phyloP scores from a whole-genome alignment of 768 basidiomycete species.

The Lactarius trivialis region DNA sequence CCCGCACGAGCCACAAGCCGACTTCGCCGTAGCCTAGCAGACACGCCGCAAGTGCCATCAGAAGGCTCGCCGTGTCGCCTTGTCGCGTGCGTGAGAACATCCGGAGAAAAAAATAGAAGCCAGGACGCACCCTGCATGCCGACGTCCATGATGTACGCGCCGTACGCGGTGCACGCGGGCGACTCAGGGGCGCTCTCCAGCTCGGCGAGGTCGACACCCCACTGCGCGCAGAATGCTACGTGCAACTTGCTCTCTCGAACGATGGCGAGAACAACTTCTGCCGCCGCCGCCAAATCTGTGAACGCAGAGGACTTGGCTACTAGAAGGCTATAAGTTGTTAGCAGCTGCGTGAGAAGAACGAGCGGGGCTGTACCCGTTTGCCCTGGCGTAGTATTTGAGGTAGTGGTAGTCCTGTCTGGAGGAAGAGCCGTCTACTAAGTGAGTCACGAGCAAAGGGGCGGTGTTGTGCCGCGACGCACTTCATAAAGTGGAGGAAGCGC shows the following conservation, averaged over 20 bases:
- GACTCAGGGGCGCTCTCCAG: slow-evolving; percentile 60
- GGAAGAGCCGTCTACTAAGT: background rate
- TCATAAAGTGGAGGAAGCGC: slow-evolving; percentile 81
- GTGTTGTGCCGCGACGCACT: slow-evolving; percentile 37
- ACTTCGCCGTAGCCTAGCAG: slow-evolving; percentile 91
- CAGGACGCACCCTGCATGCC: slow-evolving; percentile 52
- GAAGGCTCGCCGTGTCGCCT: slow-evolving; percentile 53
- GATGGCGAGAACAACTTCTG: slow-evolving; percentile 56
- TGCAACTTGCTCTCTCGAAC: slow-evolving; percentile 69
- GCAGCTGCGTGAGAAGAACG: background rate
- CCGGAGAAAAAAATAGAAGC: background rate
- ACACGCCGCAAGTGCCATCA: slow-evolving; percentile 83
- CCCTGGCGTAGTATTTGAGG: slow-evolving; percentile 77
- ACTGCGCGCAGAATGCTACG: slow-evolving; percentile 59
- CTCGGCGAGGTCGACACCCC: slow-evolving; percentile 57
- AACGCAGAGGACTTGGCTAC: slow-evolving; percentile 72
- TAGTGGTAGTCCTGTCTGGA: slow-evolving; percentile 76
- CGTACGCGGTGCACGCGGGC: slow-evolving; percentile 74
- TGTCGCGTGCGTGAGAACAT: background rate
- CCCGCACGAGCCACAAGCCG: slow-evolving; percentile 71
- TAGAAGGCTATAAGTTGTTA: slow-evolving; percentile 45
- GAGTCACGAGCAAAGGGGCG: background rate
- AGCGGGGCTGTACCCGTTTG: slow-evolving; percentile 50
- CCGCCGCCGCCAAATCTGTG: slow-evolving; percentile 52
- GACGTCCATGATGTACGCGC: slow-evolving; percentile 75